Conservation (phyloP, 495 filamentous ascomycete genomes). For the Delitschia confertaspora region DNA sequence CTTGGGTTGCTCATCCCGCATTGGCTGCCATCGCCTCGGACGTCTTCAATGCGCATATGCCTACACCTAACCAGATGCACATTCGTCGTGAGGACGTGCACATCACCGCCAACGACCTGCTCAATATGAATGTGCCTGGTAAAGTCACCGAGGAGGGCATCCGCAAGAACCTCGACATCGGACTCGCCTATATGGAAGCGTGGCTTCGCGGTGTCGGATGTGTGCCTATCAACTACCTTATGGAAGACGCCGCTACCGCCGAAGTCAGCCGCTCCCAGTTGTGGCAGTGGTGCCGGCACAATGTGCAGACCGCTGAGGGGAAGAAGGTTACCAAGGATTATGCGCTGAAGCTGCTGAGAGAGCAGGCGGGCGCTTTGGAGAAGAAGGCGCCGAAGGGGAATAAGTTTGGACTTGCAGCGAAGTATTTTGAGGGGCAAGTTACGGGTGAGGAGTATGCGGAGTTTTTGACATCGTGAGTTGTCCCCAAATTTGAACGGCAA, state of each 20-base stretch:
- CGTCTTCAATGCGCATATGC: constrained; percentile 98
- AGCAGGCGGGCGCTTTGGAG: constrained; percentile 70
- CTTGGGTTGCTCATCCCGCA: constrained; percentile 96
- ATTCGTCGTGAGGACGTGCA: constrained; percentile 81
- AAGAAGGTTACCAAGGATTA: constrained; percentile 90
- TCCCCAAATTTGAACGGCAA: background rate
- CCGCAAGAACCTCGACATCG: constrained; percentile 96
- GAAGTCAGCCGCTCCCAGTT: constrained; percentile 88
- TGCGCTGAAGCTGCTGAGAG: constrained; percentile 73
- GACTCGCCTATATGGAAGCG: constrained; percentile 96
- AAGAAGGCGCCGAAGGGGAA: constrained; percentile 76
- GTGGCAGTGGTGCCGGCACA: constrained; percentile 93
- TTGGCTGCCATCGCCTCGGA: constrained; percentile 82
- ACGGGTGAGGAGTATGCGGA: constrained; percentile 97
- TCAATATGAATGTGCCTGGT: constrained; percentile 98
- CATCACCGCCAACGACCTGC: constrained; percentile 78
- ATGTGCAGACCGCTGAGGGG: constrained; percentile 76
- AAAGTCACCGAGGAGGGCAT: constrained; percentile 92
- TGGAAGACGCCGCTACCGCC: constrained; percentile 97
- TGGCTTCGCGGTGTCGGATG: constrained; percentile 94
- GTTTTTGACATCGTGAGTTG: constrained; percentile 74
- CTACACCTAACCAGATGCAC: constrained; percentile 95
- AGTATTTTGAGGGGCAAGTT: constrained; percentile 88
- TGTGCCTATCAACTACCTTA: constrained; percentile 97
- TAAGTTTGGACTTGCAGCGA: constrained; percentile 81